Percentiles rank a stretch among this genome's conserved stretches.
phyloP scores from a whole-genome alignment of 2,329 filamentous ascomycete genomes.

The Cadophora sp. region DNA sequence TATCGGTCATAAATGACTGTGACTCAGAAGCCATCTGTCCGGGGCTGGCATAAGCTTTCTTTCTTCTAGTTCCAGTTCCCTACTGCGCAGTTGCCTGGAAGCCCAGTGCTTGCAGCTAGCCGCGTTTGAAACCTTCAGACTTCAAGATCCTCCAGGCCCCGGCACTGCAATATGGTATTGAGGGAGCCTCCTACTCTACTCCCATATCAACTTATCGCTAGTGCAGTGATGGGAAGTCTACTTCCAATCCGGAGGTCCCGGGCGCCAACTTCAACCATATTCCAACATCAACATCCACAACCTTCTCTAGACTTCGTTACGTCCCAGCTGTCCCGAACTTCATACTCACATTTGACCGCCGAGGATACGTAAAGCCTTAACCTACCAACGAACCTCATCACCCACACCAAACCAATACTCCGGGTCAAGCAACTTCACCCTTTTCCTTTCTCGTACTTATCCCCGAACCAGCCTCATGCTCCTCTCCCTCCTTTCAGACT shows the following conservation, averaged over 20 bases:
- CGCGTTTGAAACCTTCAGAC: not conserved
- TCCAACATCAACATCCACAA: not conserved
- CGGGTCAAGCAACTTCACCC: not conserved
- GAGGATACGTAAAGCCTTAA: too few relatives aligned
- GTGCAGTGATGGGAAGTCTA: not conserved
- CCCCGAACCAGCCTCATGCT: slow-evolving; percentile 6
- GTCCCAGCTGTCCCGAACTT: not conserved
- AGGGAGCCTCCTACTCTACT: too few relatives aligned
- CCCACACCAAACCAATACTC: not conserved
- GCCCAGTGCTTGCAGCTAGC: too few relatives aligned
- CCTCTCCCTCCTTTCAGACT: not conserved
- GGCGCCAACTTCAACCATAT: not conserved
- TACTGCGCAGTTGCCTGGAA: too few relatives aligned
- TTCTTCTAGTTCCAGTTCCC: not conserved
- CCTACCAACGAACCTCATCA: not conserved
- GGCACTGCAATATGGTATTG: too few relatives aligned
- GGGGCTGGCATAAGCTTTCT: not conserved
- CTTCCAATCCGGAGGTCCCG: slow-evolving; percentile 3
- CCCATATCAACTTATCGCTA: too few relatives aligned
- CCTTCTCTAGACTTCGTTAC: not conserved
- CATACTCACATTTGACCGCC: too few relatives aligned
- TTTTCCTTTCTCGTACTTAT: slow-evolving; percentile 6
- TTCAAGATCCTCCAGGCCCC: not conserved
- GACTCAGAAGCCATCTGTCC: not conserved
- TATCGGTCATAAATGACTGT: not conserved